Base-by-base conservation (phyloP, 768 basidiomycete genomes). In the Rickenella mellea region DNA sequence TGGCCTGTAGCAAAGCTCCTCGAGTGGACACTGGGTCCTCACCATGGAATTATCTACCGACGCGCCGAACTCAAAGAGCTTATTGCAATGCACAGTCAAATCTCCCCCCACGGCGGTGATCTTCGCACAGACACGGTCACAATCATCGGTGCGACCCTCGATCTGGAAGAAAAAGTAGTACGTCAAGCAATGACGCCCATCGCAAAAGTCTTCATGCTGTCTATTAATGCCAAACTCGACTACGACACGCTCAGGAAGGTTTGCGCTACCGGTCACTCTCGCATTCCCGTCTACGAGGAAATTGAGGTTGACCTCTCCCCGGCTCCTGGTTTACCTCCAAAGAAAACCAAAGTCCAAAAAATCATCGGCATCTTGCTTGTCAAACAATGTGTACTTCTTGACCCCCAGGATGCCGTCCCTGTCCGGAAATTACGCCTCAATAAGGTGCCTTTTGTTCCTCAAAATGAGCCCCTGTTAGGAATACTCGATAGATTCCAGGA, bases 21-120 rank as follows among this genome's bases (percentile, higher is more conserved):
- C 7, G 84, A 90, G 52, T 72, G 76, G 44, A 73, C 73, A 3
- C 71, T 94, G 4, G 90, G 90, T 5, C 64, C 80, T 0, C 87
- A 92, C 58, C 87, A 91, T 54, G 91, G 91, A 19, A 89, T 93
- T 55, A 89, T 93, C 38, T 94, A 93, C 52, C 74, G 90, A 6
- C 74, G 89, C 41, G 76, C 73, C 44, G 86, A 94, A 55, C 70
- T 94, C 22, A 90, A 92, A 53, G 90, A 93, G 55, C 65, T 94
- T 21, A 91, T 94, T 44, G 87, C 88, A 1, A 78, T 93, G 76
- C 91, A 94, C 48, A 80, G 79, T 2, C 76, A 73, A 0, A 70
- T 71, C 25, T 80, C 74, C 5, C 68, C 80, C 0, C 81, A 80
- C 44, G 89, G 88, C 10, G 91, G 91, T 9, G 91, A 94, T 56